Evolutionary conservation across 73 alveolate genomes (phyloP).

Genomic region (Paramecium biaurelia): DNA sequence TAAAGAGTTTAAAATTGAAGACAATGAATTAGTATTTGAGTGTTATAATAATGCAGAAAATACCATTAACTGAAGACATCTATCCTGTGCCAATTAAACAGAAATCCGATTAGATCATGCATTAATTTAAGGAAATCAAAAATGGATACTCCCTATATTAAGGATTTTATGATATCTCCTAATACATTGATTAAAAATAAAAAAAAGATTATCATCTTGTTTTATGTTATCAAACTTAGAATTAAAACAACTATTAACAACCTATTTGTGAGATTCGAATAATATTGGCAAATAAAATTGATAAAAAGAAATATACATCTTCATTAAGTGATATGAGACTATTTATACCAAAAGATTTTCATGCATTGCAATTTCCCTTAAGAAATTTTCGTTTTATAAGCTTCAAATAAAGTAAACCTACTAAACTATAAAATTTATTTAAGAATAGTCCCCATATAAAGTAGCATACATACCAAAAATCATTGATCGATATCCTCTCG

Average conservation of each 20-base stretch:
- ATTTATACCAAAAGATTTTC: background rate
- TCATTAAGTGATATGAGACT: background rate
- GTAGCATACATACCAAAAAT: background rate
- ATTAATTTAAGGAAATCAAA: background rate
- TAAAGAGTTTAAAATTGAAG: background rate
- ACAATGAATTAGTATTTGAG: background rate
- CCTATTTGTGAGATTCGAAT: background rate
- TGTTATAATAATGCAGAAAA: background rate
- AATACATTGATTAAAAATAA: background rate
- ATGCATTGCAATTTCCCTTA: background rate
- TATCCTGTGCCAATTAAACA: background rate
- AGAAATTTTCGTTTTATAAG: background rate
- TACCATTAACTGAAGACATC: background rate
- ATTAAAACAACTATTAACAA: background rate
- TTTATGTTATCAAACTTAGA: background rate
- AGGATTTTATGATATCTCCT: background rate
- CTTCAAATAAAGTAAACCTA: background rate
- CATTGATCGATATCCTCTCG: constrained; percentile 12
- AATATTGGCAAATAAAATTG: background rate
- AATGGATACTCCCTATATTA: background rate
- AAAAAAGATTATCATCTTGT: background rate
- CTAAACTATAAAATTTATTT: background rate
- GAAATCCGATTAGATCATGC: background rate
- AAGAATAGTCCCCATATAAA: constrained; percentile 25
- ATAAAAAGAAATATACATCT: background rate